A percentile compares a stretch with the other conserved stretches of the same genome.
phyloP scores from a whole-genome alignment of 2,329 filamentous ascomycete genomes.

The Sordariomycetes sp. region DNA sequence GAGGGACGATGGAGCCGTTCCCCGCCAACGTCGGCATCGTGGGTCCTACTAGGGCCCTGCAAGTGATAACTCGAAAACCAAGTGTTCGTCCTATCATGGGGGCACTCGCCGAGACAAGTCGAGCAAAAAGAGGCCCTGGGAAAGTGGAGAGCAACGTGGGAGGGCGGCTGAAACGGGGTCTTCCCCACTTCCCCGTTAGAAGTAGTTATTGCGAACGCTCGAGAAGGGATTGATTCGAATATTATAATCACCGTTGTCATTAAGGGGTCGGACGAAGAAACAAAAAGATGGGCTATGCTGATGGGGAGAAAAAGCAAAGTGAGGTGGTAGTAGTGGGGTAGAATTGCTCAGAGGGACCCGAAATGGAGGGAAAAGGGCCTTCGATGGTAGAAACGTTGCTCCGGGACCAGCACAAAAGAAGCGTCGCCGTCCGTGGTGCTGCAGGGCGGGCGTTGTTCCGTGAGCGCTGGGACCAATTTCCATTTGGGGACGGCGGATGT shows the following conservation, averaged over 20 bases:
- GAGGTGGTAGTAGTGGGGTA: background rate
- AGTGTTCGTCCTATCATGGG: too few relatives aligned
- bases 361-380: background rate
- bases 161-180: too few relatives aligned
- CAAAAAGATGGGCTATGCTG: background rate
- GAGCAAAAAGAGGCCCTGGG: too few relatives aligned
- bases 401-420: background rate
- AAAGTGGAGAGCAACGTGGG: too few relatives aligned
- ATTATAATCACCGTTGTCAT: background rate
- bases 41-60: too few relatives aligned
- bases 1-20: too few relatives aligned
- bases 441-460: background rate
- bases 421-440: background rate
- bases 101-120: too few relatives aligned
- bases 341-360: background rate
- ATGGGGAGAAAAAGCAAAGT: background rate
- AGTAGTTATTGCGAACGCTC: too few relatives aligned
- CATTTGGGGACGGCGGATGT: background rate
- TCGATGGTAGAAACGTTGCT: background rate
- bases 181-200: too few relatives aligned
- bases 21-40: too few relatives aligned
- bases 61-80: too few relatives aligned
- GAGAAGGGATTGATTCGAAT: too few relatives aligned
- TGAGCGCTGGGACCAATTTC: background rate
- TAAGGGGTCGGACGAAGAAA: background rate